These are phyloP conservation scores for Raffaelea albimanens DNA, from an alignment of 2,329 filamentous ascomycete genomes.

Conservation along the genomic window DNA sequence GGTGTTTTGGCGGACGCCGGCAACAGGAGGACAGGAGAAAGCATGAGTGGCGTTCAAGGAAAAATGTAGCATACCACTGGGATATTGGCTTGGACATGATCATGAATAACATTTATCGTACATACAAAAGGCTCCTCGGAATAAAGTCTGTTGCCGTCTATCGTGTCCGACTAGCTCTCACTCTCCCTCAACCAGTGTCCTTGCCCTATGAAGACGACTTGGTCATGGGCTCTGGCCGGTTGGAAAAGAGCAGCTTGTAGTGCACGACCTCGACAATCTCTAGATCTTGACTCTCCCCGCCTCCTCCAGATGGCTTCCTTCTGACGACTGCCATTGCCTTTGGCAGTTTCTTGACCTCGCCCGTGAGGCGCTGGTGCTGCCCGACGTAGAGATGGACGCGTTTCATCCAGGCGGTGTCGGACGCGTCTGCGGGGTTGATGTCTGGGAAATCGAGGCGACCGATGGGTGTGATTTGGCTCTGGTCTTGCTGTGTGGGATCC, in stretches of 20 bases:
- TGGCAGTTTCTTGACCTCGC: slow-evolving; percentile 79
- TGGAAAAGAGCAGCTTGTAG: slow-evolving; percentile 78
- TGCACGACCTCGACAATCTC: slow-evolving; percentile 83
- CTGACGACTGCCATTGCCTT: slow-evolving; percentile 68
- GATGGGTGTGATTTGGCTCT: slow-evolving; percentile 22
- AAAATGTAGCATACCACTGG: no score
- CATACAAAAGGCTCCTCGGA: no score
- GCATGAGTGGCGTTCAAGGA: no score
- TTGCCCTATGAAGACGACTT: slow-evolving; percentile 16
- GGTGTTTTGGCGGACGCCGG: no score
- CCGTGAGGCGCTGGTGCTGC: slow-evolving; percentile 76
- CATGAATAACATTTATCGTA: background rate
- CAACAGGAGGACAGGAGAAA: background rate
- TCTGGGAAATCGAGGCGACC: slow-evolving; percentile 38
- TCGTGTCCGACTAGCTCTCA: no score
- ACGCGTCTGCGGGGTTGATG: slow-evolving; percentile 44
- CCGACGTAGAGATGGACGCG: slow-evolving; percentile 81
- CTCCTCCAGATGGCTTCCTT: slow-evolving; percentile 16
- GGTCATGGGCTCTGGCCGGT: slow-evolving; percentile 76
- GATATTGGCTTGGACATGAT: background rate
- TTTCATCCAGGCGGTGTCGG: slow-evolving; percentile 73
- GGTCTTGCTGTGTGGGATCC: background rate
- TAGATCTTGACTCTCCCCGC: slow-evolving; percentile 37
- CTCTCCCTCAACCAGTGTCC: background rate
- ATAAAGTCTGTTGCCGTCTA: no score